Evolutionary conservation across 2,329 filamentous ascomycete species (phyloP).

Genomic region (Fusarium dlaminii): DNA sequence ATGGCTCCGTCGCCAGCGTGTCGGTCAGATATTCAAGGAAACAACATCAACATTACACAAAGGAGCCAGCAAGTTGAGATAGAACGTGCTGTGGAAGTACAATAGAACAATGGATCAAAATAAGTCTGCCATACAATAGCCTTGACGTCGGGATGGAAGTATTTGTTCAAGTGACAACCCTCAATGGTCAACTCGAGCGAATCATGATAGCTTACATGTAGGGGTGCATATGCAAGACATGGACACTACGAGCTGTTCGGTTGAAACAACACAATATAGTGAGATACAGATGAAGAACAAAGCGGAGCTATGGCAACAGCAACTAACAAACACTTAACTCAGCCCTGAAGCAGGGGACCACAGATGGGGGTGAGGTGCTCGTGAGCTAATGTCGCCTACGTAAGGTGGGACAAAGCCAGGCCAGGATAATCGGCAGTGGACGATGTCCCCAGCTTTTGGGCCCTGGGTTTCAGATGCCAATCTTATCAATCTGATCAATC

Average conservation of each 20-base stretch:
- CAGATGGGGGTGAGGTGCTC: slow-evolving; percentile 5
- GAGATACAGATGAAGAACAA: background rate
- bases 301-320: background rate
- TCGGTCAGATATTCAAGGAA: background rate
- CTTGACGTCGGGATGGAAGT: background rate
- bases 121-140: background rate
- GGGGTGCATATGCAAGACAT: background rate
- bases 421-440: slow-evolving; percentile 18
- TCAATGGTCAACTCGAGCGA: background rate
- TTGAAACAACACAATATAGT: background rate
- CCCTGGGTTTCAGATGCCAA: slow-evolving; percentile 20
- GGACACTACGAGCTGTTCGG: background rate
- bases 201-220: background rate
- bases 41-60: background rate
- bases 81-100: background rate
- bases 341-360: background rate
- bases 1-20: too few relatives aligned
- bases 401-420: slow-evolving; percentile 21
- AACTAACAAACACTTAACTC: background rate
- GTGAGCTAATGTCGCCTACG: slow-evolving; percentile 11
- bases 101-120: background rate
- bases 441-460: slow-evolving; percentile 24
- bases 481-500: slow-evolving; percentile 46
- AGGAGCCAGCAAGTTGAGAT: background rate
- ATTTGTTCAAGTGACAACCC: background rate